A percentile compares a stretch with the other conserved stretches of the same genome.
phyloP scores from a whole-genome alignment of 495 filamentous ascomycete genomes.

The Peziza echinospora region DNA sequence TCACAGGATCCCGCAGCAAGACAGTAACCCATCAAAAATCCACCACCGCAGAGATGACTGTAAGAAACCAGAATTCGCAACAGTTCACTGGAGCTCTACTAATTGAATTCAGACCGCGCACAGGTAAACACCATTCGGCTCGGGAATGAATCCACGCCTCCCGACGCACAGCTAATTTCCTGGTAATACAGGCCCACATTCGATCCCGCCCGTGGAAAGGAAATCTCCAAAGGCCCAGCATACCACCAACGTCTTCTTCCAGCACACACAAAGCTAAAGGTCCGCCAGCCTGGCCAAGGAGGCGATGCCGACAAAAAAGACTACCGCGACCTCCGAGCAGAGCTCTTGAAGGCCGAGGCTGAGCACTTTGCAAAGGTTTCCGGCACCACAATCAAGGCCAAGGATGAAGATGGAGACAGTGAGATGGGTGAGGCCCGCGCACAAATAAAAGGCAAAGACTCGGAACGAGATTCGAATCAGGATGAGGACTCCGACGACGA shows the following conservation, averaged over 20 bases:
- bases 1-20: too few species aligned
- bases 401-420: constrained; percentile 16
- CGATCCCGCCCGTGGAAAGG: constrained; percentile 85
- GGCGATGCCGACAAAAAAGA: constrained; percentile 45
- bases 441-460: constrained; percentile 28
- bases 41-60: too few species aligned
- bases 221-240: constrained; percentile 76
- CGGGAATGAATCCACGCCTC: too few species aligned
- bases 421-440: constrained; percentile 19
- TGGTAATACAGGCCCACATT: constrained; percentile 90
- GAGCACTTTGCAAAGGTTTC: constrained; percentile 69
- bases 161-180: too few species aligned
- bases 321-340: constrained; percentile 66
- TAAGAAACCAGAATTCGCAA: too few species aligned
- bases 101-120: too few species aligned
- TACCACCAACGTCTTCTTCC: constrained; percentile 94
- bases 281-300: constrained; percentile 73
- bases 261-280: constrained; percentile 77
- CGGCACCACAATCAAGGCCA: constrained; percentile 27
- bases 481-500: constrained; percentile 34
- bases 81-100: too few species aligned
- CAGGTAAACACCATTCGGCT: too few species aligned
- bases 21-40: too few species aligned
- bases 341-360: constrained; percentile 73
- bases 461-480: constrained; percentile 32